Evolutionary conservation across 345 rosid species (phyloP), one percentile per base, ranked within the genome.

Genomic region (Eucalyptus polyanthemos): DNA sequence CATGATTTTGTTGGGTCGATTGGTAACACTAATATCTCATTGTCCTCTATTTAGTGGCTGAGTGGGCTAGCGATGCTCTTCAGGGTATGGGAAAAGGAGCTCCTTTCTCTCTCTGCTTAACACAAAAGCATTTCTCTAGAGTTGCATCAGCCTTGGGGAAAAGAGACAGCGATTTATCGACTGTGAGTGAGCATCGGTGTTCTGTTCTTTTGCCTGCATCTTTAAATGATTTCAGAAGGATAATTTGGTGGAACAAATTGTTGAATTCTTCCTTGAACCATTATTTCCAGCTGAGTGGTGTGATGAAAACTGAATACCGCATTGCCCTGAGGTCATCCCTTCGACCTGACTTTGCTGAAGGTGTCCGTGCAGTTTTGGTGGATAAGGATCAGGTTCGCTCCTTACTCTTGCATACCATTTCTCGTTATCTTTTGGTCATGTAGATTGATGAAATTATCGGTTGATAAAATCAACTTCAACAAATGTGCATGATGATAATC

Each of bases 341-440:
- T 89, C 91, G 97, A 27, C 45, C 88, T 91, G 99, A 97, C 93
- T 97, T 97, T 88, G 89, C 94, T 87, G 99, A 97, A 95, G 98
- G 99, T 81, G 98, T 97, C 86, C 95, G 99, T 88, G 99, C 99
- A 90, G 97, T 97, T 88, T 92, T 97, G 94, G 93, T 97, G 88
- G 98, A 97, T 95, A 97, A 96, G 93, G 99, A 97, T 92, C 99
- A 97, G 99, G 99, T 97, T 86, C 37, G 49, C 83, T 89, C 62
- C 54, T 88, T 14, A 25, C 69, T 87, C 50, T 37, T 7, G 45
- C 45, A 5, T 1, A 3, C 27, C 81, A 37, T 72, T 72, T 72
- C 25, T 72, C 1, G 4, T 37, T 72, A 4, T 34, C 27, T 5
- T 72, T 72, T 11, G 25, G 27, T 72, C 25, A 72, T 72, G 44